phyloP scores from a whole-genome alignment of 2,329 filamentous ascomycete species.

The Claviceps paspali region DNA sequence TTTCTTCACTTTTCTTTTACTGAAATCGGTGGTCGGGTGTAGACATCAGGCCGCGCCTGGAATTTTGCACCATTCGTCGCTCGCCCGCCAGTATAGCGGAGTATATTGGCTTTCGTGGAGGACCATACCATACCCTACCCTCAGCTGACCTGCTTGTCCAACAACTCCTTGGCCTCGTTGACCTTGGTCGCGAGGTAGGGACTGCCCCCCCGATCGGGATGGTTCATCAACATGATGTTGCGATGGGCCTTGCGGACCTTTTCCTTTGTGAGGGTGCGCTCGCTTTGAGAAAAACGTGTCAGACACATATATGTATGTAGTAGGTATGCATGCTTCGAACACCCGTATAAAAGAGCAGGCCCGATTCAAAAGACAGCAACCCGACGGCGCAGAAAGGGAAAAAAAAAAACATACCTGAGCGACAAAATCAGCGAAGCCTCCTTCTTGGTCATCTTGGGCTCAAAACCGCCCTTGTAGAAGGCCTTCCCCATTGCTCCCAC shows the following conservation, averaged over 20 bases:
- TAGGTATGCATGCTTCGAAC: too few species aligned
- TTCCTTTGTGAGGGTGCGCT: slow-evolving; percentile 76
- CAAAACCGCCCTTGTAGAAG: slow-evolving; percentile 98
- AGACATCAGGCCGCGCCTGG: too few species aligned
- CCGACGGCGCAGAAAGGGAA: too few species aligned
- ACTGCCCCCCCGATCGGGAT: slow-evolving; percentile 91
- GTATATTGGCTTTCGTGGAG: background rate
- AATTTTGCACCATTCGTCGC: too few species aligned
- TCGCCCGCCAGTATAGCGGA: too few species aligned
- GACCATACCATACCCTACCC: too few species aligned
- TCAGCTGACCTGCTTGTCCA: slow-evolving; percentile 50
- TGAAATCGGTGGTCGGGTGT: too few species aligned
- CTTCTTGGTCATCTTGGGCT: slow-evolving; percentile 80
- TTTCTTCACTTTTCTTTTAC: too few species aligned
- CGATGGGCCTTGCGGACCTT: slow-evolving; percentile 92
- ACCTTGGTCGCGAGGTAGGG: slow-evolving; percentile 95
- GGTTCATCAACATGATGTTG: slow-evolving; percentile 91
- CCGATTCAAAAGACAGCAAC: too few species aligned
- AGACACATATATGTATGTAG: too few species aligned
- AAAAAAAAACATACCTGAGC: slow-evolving; percentile 73
- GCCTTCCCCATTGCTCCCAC: slow-evolving; percentile 71
- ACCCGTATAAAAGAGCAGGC: too few species aligned
- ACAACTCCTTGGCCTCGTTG: slow-evolving; percentile 92
- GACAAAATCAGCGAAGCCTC: slow-evolving; percentile 86
- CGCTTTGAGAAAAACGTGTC: slow-evolving; percentile 43